Evolutionary conservation across 768 basidiomycete genomes (phyloP), one percentile per base, ranked within the genome.

Genomic region (Boletus edulis): DNA sequence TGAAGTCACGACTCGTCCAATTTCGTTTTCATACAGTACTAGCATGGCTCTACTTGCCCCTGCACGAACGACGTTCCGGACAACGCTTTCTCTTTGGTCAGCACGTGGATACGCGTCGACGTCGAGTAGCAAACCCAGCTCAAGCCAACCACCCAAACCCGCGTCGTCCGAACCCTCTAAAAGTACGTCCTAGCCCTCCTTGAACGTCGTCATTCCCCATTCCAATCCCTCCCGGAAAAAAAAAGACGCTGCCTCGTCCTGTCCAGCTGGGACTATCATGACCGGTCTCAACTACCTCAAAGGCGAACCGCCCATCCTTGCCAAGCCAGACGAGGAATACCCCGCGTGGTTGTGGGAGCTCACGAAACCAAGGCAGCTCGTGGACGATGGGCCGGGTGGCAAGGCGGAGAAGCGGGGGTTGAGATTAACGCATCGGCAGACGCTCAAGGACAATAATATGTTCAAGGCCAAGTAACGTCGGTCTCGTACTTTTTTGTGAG

Each of bases 271-370:
- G 54, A 94, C 91, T 9, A 74, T 89, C 5, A 68, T 97, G n/a
- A 75, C 76, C n/a, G 94, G 93, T 3, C 66, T 90, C 7, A 86
- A 89, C 62, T 93, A 91, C 64, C 77, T 93, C 50, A 96, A 96
- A 70, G 86, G 82, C 49, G 89, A 94, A 65, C 73, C 81, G 0
- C 85, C 90, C 7, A 83, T 95, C 0, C 68, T 91, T 22, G 90
- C 94, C 2, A 72, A 79, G 12, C 75, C 88, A 0, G 94, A 97
- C 69, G 86, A 89, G 42, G 84, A 86, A 61, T 96, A 97, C 68
- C 94, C 94, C 4, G 69, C 81, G 8, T 97, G 94, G 94, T 69
- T 97, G 39, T 97, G 94, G 94, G 85, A 78, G 14, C 65, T 93
- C 38, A 72, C 91, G 18, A 70, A 84, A 56, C 80, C 5, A 81